Evolutionary conservation across 108 stramenopile genomes (phyloP).

Genomic region (Discostella stelligeroides): DNA sequence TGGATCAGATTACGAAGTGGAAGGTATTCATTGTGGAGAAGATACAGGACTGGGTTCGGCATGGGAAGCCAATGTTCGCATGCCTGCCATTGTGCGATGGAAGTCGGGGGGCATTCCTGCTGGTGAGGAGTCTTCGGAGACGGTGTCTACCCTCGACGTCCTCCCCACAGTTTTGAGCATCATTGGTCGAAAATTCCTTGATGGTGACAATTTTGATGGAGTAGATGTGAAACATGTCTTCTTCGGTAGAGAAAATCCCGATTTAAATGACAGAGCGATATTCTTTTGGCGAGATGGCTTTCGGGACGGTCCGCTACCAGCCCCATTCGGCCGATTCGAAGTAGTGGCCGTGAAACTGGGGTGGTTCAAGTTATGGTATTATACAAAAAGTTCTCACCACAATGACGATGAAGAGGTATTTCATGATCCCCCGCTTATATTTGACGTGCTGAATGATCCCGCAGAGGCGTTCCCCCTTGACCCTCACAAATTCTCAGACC

Average conservation of each 20-base stretch:
- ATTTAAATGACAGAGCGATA: slow-evolving; percentile 22
- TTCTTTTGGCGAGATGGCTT: slow-evolving; percentile 78
- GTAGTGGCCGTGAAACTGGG: slow-evolving; percentile 62
- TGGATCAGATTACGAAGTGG: slow-evolving; percentile 36
- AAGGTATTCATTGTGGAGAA: slow-evolving; percentile 61
- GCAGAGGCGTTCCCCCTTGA: slow-evolving; percentile 62
- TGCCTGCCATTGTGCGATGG: slow-evolving; percentile 64
- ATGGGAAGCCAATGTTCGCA: slow-evolving; percentile 74
- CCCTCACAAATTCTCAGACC: slow-evolving; percentile 38
- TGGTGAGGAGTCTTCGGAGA: slow-evolving; percentile 22
- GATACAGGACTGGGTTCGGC: slow-evolving; percentile 70
- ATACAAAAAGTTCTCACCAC: slow-evolving; percentile 76
- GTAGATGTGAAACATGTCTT: slow-evolving; percentile 42
- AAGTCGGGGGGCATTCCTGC: slow-evolving; percentile 38
- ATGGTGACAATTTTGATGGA: slow-evolving; percentile 51
- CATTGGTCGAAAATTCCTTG: slow-evolving; percentile 12
- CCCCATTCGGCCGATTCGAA: slow-evolving; percentile 66
- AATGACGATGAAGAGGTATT: slow-evolving; percentile 57
- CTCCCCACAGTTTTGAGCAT: slow-evolving; percentile 63
- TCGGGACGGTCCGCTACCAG: slow-evolving; percentile 54
- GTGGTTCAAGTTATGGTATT: slow-evolving; percentile 56
- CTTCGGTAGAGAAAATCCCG: slow-evolving; percentile 12
- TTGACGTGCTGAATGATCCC: slow-evolving; percentile 54
- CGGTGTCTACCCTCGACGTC: slow-evolving; percentile 67
- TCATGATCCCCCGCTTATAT: slow-evolving; percentile 75